Conservation (phyloP, 768 basidiomycete species). For the Bullera alba region DNA sequence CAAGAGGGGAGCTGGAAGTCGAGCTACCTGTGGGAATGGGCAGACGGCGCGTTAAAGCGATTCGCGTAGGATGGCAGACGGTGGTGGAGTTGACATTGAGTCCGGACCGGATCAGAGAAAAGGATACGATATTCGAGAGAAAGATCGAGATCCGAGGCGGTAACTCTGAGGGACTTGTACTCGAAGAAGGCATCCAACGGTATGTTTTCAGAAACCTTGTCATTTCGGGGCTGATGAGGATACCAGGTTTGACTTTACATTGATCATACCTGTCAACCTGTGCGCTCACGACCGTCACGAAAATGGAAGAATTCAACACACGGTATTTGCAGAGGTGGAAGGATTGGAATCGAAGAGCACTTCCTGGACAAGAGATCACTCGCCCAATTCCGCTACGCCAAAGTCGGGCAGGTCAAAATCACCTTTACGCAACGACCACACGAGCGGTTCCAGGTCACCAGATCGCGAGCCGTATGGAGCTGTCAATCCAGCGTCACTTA, state of each 20-base stretch:
- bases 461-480: too few species aligned
- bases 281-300: conserved; percentile 29
- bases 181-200: conserved; percentile 1
- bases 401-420: not conserved
- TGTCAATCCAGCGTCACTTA: not conserved
- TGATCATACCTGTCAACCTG: conserved; percentile 28
- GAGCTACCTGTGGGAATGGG: not conserved
- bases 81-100: not conserved
- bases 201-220: not conserved
- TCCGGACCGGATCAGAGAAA: not conserved
- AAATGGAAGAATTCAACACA: conserved; percentile 17
- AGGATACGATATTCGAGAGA: not conserved
- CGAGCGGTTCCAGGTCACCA: too few species aligned
- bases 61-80: not conserved
- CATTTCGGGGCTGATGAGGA: not conserved
- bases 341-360: too few species aligned
- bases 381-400: not conserved
- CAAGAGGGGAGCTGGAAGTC: not conserved
- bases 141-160: not conserved
- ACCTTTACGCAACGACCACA: too few species aligned
- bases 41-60: not conserved
- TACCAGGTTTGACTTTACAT: conserved; percentile 27
- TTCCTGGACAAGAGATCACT: too few species aligned
- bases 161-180: not conserved
- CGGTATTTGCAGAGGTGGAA: conserved; percentile 25